Evolutionary conservation across 441 rosid species (phyloP).

Genomic region (Jatropha podagrica): DNA sequence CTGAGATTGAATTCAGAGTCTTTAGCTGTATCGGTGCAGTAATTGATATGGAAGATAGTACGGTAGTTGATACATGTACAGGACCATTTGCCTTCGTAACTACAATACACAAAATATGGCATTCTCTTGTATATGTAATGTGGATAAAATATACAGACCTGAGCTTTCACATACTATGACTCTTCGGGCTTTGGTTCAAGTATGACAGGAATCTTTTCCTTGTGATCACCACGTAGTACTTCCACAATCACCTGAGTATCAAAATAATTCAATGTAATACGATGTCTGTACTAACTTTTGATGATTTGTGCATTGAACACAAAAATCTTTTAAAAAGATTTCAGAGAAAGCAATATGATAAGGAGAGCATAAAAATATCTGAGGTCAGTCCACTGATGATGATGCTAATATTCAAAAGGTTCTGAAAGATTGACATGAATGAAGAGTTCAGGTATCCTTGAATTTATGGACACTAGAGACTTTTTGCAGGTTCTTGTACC

Average conservation of each 20-base stretch:
- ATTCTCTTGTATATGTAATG: slow-evolving; percentile 20
- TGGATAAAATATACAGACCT: slow-evolving; percentile 21
- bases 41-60: slow-evolving; percentile 9
- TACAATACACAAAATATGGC: slow-evolving; percentile 29
- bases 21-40: slow-evolving; percentile 5
- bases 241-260: slow-evolving; percentile 68
- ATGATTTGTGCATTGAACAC: not conserved
- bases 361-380: not conserved
- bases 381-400: not conserved
- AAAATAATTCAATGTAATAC: slow-evolving; percentile 3
- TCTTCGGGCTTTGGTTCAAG: slow-evolving; percentile 90
- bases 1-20: slow-evolving; percentile 2
- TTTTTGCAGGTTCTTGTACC: too few relatives aligned
- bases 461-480: too few relatives aligned
- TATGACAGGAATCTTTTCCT: slow-evolving; percentile 79
- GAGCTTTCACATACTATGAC: slow-evolving; percentile 38
- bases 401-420: not conserved
- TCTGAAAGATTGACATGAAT: not conserved
- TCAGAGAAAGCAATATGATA: slow-evolving; percentile 2
- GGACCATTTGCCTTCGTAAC: slow-evolving; percentile 7
- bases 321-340: not conserved
- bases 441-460: too few relatives aligned
- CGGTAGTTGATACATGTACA: slow-evolving; percentile 30
- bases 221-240: slow-evolving; percentile 89
- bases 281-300: not conserved